Conservation (phyloP, 768 basidiomycete species). For the Phanerodontia chrysosporium region DNA sequence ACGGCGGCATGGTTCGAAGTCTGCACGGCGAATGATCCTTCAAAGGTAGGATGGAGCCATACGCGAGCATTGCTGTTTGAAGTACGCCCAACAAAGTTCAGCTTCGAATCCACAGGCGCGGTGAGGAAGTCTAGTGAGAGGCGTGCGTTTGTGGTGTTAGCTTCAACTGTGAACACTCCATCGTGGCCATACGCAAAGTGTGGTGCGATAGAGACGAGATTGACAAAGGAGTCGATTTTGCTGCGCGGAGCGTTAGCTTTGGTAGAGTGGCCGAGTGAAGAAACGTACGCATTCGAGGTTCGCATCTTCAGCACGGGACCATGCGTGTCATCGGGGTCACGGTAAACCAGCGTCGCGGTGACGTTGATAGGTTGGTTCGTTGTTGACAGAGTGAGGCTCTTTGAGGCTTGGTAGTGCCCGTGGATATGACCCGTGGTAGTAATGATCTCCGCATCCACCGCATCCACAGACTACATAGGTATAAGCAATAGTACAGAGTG, state of each 20-base stretch:
- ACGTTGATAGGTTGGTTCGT: constrained; percentile 38
- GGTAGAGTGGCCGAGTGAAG: neutral
- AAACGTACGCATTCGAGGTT: constrained; percentile 43
- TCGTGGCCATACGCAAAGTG: constrained; percentile 7
- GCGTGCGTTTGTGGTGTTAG: constrained; percentile 31
- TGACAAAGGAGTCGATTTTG: constrained; percentile 16
- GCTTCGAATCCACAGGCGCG: constrained; percentile 31
- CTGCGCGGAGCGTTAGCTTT: neutral
- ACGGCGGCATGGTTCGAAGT: constrained; percentile 14
- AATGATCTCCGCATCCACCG: constrained; percentile 22
- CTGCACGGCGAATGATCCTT: constrained; percentile 31
- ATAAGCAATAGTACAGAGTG: neutral
- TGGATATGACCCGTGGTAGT: constrained; percentile 43
- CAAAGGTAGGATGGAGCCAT: constrained; percentile 31
- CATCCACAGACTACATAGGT: constrained; percentile 30
- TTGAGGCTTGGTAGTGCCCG: constrained; percentile 37
- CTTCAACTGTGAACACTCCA: constrained; percentile 30
- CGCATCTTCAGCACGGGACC: constrained; percentile 25
- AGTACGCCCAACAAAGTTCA: constrained; percentile 27
- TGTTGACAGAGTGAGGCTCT: constrained; percentile 32
- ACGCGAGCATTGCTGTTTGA: constrained; percentile 33
- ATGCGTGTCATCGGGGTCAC: constrained; percentile 21
- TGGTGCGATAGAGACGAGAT: constrained; percentile 14
- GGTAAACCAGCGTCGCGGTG: constrained; percentile 33
- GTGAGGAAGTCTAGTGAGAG: constrained; percentile 27